Percentiles rank a stretch among this genome's conserved stretches.
Conservation (phyloP, 2,329 filamentous ascomycete species). For the Penicillium concentricum region DNA sequence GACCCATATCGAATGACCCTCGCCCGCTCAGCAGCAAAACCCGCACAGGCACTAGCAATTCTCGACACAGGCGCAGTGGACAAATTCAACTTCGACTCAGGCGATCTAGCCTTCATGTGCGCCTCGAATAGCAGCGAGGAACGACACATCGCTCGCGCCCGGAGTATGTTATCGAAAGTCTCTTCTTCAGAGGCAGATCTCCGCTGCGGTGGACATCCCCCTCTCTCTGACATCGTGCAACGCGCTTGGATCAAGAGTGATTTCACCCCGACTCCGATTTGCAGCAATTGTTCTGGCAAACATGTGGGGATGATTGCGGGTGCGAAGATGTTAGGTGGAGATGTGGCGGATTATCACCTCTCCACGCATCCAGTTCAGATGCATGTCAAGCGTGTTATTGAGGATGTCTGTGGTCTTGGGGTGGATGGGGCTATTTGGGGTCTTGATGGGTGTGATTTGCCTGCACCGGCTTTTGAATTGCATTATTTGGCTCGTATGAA, state of each 20-base stretch:
- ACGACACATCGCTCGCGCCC: conserved; percentile 40
- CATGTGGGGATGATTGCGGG: conserved; percentile 51
- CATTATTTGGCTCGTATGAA: conserved; percentile 37
- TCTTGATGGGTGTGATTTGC: conserved; percentile 50
- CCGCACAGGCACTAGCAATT: conserved; percentile 47
- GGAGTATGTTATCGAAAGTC: conserved; percentile 40
- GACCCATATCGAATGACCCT: conserved; percentile 46
- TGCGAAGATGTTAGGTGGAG: conserved; percentile 37
- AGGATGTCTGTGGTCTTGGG: conserved; percentile 35
- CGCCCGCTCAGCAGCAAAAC: conserved; percentile 49
- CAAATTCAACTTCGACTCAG: conserved; percentile 38
- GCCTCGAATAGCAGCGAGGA: conserved; percentile 50
- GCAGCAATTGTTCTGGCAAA: conserved; percentile 52
- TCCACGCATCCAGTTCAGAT: conserved; percentile 41
- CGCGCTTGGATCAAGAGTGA: conserved; percentile 41
- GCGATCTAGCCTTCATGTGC: conserved; percentile 49
- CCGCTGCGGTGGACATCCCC: conserved; percentile 46
- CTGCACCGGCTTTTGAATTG: conserved; percentile 47
- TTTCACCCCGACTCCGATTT: conserved; percentile 39
- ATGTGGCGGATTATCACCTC: conserved; percentile 37
- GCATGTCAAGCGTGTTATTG: conserved; percentile 38
- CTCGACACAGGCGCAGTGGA: conserved; percentile 44
- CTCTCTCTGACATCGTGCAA: conserved; percentile 39
- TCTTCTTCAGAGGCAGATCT: conserved; percentile 38
- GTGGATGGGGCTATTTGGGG: conserved; percentile 41